These are phyloP conservation scores for Hypoxylon sp. DNA, from an alignment of 2,329 filamentous ascomycete genomes.

Conservation along the genomic window DNA sequence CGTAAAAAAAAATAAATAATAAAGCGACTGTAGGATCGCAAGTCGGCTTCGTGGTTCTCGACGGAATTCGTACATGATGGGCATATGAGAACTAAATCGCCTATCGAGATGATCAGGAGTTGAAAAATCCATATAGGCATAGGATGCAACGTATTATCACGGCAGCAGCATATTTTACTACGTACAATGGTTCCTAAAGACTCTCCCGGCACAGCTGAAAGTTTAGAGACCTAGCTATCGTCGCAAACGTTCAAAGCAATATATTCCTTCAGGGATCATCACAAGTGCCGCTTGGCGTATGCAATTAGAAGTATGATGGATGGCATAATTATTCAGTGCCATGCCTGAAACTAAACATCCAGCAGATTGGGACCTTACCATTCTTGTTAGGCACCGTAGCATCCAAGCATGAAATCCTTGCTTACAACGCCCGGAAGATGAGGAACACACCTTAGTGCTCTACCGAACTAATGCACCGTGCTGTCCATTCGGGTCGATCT, in stretches of 20 bases:
- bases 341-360: slow-evolving; percentile 20
- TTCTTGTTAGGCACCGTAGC: slow-evolving; percentile 27
- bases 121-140: background rate
- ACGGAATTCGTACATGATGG: background rate
- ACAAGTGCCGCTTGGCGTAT: slow-evolving; percentile 40
- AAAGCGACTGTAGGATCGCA: background rate
- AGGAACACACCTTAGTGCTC: slow-evolving; percentile 17
- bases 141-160: background rate
- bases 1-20: background rate
- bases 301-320: slow-evolving; percentile 26
- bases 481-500: slow-evolving; percentile 29
- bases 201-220: background rate
- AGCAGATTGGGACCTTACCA: slow-evolving; percentile 4
- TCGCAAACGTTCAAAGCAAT: slow-evolving; percentile 8
- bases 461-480: slow-evolving; percentile 29
- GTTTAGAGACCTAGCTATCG: background rate
- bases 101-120: background rate
- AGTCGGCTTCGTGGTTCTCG: slow-evolving; percentile 4
- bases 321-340: slow-evolving; percentile 19
- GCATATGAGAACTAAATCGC: background rate
- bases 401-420: slow-evolving; percentile 32
- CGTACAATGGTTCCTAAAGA: background rate
- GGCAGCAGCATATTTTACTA: background rate
- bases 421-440: slow-evolving; percentile 14
- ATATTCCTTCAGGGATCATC: slow-evolving; percentile 21